Evolutionary conservation across 106 monocot genomes (phyloP).

Genomic region (Posidonia australis): DNA sequence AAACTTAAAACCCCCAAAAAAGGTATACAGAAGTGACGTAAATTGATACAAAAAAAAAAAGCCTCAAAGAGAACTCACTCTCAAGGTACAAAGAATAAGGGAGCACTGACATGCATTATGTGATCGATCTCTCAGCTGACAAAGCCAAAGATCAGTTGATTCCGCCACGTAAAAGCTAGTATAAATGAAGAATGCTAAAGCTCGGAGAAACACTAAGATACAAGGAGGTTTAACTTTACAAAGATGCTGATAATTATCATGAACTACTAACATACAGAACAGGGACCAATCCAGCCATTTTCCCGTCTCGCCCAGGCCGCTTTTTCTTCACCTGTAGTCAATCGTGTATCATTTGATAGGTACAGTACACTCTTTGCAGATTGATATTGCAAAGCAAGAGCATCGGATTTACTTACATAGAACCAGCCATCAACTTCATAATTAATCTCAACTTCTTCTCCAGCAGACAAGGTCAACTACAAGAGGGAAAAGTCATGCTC

Average conservation of each 20-base stretch:
- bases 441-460: constrained; percentile 94
- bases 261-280: constrained; percentile 81
- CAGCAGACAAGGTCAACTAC: constrained; percentile 77
- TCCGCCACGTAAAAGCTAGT: no score
- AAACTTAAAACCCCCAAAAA: no score
- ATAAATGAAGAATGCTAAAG: no score
- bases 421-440: constrained; percentile 99
- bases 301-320: constrained; percentile 89
- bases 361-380: neutral
- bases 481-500: constrained; percentile 3
- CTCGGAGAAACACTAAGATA: no score
- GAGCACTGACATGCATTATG: no score
- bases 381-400: neutral
- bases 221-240: no score
- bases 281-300: constrained; percentile 83
- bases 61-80: no score
- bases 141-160: neutral
- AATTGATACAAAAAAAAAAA: no score
- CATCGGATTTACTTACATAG: constrained; percentile 57
- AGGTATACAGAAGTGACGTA: no score
- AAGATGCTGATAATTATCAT: constrained; percentile 12
- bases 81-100: no score
- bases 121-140: no score
- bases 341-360: neutral
- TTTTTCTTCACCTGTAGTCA: constrained; percentile 81